Base-by-base conservation (phyloP, 495 filamentous ascomycete genomes). In the Apiosordaria backusii region DNA sequence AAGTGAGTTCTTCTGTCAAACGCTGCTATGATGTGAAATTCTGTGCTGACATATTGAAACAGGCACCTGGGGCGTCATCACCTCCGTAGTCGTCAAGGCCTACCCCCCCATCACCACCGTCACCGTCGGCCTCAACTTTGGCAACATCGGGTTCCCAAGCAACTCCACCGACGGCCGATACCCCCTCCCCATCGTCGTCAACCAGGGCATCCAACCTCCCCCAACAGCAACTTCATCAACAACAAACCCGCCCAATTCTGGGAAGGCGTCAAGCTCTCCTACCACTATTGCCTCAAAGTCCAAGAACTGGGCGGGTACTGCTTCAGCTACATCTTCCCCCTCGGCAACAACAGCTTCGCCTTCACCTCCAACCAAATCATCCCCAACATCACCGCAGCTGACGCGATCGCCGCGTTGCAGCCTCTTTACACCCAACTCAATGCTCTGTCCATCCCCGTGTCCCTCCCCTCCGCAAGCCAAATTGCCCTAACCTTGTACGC, bases 51-150 rank as follows among this genome's bases (percentile, higher is more conserved):
- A 45, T 13, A 6, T 13, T 45, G 35, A 45, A n/a, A 45, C 35
- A 70, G 67, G 84, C 71, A 84, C 82, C 23, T 88, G 74, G 61
- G 85, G 84, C 23, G 73, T 86, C 25, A 79, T 86, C 23, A 82
- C 81, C 23, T 87, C 66, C 80, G 75, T 80, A 45, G 74, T 81
- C 19, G 64, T 81, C 22, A 82, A 80, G 61, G 81, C 80, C 6
- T 72, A 72, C 61, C 77, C 78, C 2, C 70, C 75, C 23, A 63
- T 76, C 54, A 69, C 27, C 24, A 9, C 82, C 55, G 70, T 72
- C 9, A 59, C 60, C 3, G 66, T 29, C 15, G 5, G 4, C n/a
- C 45, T 66, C 21, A 64, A 52, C 59, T 65, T 67, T 57, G 55
- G 7, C 23, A 25, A 52, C 61, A 62, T 63, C 18, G 27, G 27